These are phyloP conservation scores for Babesia microti DNA, from an alignment of 169 alveolate genomes.

Conservation along the genomic window DNA sequence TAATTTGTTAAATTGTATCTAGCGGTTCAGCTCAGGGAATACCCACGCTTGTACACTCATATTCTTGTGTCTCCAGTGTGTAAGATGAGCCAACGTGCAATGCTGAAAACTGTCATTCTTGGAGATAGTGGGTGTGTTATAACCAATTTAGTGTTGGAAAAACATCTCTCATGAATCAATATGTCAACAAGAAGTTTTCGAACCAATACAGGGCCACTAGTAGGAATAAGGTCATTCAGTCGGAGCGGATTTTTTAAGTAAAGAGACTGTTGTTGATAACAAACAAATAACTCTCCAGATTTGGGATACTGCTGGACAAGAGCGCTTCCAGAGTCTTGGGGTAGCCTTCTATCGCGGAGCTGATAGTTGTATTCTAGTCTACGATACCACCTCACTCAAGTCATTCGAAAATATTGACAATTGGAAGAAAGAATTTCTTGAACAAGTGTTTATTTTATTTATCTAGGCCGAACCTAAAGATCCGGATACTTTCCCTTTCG, in stretches of 20 bases:
- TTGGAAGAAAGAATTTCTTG: constrained; percentile 94
- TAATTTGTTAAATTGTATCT: constrained; percentile 20
- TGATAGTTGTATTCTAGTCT: constrained; percentile 96
- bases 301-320: constrained; percentile 98
- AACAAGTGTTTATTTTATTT: constrained; percentile 60
- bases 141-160: constrained; percentile 85
- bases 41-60: neutral
- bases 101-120: constrained; percentile 87
- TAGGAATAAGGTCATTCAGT: constrained; percentile 52
- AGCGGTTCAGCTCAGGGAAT: constrained; percentile 1
- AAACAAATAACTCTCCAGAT: constrained; percentile 88
- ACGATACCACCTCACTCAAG: constrained; percentile 79
- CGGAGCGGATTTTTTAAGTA: constrained; percentile 98
- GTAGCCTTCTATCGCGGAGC: constrained; percentile 99
- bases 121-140: constrained; percentile 93
- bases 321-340: constrained; percentile 93
- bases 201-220: constrained; percentile 94
- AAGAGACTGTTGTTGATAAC: constrained; percentile 90
- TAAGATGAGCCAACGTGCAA: constrained; percentile 66
- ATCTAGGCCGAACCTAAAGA: constrained; percentile 79
- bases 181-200: constrained; percentile 89
- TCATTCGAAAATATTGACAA: constrained; percentile 86
- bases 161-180: constrained; percentile 95
- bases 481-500: constrained; percentile 90
- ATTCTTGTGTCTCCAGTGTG: neutral